A percentile compares a stretch with the other conserved stretches of the same genome.
phyloP scores from a whole-genome alignment of 495 filamentous ascomycete species.

The Penicillium ucsense region DNA sequence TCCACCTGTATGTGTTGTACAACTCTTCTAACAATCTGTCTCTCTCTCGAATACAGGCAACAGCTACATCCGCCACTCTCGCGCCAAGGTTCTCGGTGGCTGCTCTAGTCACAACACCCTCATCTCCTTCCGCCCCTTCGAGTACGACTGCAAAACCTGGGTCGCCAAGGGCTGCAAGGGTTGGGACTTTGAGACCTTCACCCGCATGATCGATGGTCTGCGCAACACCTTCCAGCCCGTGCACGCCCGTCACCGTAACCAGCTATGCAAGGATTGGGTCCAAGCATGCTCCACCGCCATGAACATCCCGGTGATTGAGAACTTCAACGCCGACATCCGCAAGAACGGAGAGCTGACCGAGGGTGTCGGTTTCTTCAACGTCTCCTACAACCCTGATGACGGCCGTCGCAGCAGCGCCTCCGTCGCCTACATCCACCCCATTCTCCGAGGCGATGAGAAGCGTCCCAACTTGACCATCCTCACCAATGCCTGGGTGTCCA shows the following conservation, averaged over 20 bases:
- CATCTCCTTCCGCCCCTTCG: slow-evolving; percentile 76
- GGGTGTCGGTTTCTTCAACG: slow-evolving; percentile 75
- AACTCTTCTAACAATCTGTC: neutral
- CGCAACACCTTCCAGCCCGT: slow-evolving; percentile 75
- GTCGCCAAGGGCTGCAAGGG: slow-evolving; percentile 60
- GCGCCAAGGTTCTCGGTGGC: slow-evolving; percentile 76
- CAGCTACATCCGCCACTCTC: slow-evolving; percentile 73
- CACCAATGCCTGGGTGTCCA: slow-evolving; percentile 70
- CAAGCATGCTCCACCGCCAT: slow-evolving; percentile 61
- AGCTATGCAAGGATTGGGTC: slow-evolving; percentile 78
- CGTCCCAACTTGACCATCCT: slow-evolving; percentile 69
- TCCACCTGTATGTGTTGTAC: neutral
- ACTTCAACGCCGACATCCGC: slow-evolving; percentile 73
- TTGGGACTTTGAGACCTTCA: slow-evolving; percentile 73
- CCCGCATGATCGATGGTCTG: slow-evolving; percentile 61
- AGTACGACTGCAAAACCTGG: slow-evolving; percentile 70
- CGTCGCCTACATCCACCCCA: slow-evolving; percentile 82
- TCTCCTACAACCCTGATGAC: slow-evolving; percentile 74
- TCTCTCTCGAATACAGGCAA: slow-evolving; percentile 43
- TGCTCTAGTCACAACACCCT: slow-evolving; percentile 83
- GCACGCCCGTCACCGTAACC: slow-evolving; percentile 65
- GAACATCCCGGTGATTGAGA: slow-evolving; percentile 63
- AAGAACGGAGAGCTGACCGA: slow-evolving; percentile 56
- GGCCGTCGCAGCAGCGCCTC: slow-evolving; percentile 68
- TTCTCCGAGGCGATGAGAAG: slow-evolving; percentile 65